Evolutionary conservation across 148 eudicot species (phyloP), one percentile per base, ranked within the genome.

Genomic region (Camellia lanceoleosa): DNA sequence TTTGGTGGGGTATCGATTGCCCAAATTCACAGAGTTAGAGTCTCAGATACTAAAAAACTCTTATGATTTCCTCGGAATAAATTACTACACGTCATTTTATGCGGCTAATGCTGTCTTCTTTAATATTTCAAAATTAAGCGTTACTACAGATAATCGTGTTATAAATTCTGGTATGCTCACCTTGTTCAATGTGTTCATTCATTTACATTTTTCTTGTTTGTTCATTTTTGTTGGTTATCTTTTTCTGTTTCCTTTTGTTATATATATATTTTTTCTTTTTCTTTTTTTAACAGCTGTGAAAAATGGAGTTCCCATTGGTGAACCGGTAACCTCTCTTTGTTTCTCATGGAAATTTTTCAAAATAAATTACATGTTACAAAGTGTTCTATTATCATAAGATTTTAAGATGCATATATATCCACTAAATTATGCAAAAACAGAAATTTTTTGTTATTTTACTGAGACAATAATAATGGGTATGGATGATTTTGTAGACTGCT

Each of bases 31-130:
- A 1, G 41, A 1, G 5, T 49, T 70, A 14, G 79, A 90, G 42
- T 78, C 90, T 0, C 58, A 60, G 18, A 54, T 80, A 85, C 14
- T 90, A 7, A 87, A 81, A 15, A 82, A 82, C 3, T 90, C 91
- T 1, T 88, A 51, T 13, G 93, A 90, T 80, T 88, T 85, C 68
- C 61, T 90, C 12, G 93, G 93, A 10, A 43, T 90, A 54, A 90
- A 90, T 63, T 90, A 90, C 79, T 90, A 90, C 47, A 79, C 91
- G 6, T 64, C 91, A 15, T 12, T 41, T 7, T 90, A 82, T 74
- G 90, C 86, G 46, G 64, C 78, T 3, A 38, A 77, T 87, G 68
- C 18, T 58, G 74, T 68, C 7, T 63, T 30, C 13, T 42, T 58
- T 51, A 83, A 67, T 20, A 18, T 1, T 5, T 61, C 60, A 5